Base-by-base conservation (phyloP, 2,329 filamentous ascomycete species). In the Sphaceloma murrayae region DNA sequence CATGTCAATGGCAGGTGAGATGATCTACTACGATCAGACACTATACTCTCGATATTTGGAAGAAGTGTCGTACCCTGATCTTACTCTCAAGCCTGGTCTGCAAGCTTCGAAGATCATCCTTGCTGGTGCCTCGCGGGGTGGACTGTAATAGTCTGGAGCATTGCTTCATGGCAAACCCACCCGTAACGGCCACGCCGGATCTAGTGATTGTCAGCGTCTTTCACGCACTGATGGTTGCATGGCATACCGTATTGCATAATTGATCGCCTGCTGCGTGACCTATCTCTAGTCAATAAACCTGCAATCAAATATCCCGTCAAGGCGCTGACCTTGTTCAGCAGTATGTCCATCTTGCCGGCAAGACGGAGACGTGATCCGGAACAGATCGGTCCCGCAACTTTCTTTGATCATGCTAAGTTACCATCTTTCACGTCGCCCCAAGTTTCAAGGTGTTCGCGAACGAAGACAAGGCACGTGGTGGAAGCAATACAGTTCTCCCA, bases 1-100 rank as follows among this genome's bases (percentile, higher is more conserved):
- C 69, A 94, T 79, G 59, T 94, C 86, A 56, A 94, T 89, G 7
- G 86, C 84, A 1, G 88, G 88, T 8, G 86, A 87, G 34, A 95
- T 80, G 21, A 46, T 46, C 30, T 48, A 26, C n/a, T n/a, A n/a
- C n/a, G n/a, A n/a, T n/a, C n/a, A n/a, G n/a, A n/a, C n/a, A n/a
- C n/a, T n/a, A n/a, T n/a, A n/a, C n/a, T n/a, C n/a, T n/a, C n/a
- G n/a, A n/a, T n/a, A n/a, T n/a, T n/a, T n/a, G n/a, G n/a, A n/a
- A n/a, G n/a, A n/a, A n/a, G n/a, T n/a, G n/a, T 19, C 67, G 50
- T 56, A 83, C 82, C 64, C 79, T 82, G 55, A 96, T 94, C 62
- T 94, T 96, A 61, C 75, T 79, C 54, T 94, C 77, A 3, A 96
- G 71, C 1, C 81, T 74, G 43, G 77, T 70, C 57, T 93, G 86